Evolutionary conservation across 2,329 filamentous ascomycete genomes (phyloP), one percentile per base, ranked within the genome.

Genomic region (Penicillium olsonii): DNA sequence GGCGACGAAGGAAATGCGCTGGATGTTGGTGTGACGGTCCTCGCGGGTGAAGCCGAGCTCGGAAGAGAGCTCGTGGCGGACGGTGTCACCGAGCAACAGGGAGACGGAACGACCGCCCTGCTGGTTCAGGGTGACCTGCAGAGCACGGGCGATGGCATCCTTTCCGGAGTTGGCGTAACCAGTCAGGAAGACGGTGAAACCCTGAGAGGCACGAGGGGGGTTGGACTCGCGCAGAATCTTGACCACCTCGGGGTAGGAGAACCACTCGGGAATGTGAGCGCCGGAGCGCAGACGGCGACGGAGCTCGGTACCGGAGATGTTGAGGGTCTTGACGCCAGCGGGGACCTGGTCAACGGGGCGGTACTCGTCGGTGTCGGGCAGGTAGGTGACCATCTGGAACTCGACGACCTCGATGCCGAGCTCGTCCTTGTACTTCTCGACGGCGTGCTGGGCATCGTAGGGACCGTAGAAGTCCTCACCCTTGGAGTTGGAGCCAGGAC

Each of bases 301-400:
- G 67, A 99, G 89, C 80, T 99, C 94, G 54, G 87, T 91, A 54
- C 87, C 87, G 31, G 87, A 91, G 72, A 92, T 92, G 78, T 92
- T 90, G 61, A 90, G 83, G 44, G 92, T 97, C 73, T 90, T 89
- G 67, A 87, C 81, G 59, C 90, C 91, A 67, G 85, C 78, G 64
- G 87, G 79, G 55, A 99, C 92, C 78, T 96, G 84, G 76, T 99
- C 90, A 73, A 91, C 84, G 49, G 94, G 94, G 65, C 84, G 85
- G 81, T 99, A 99, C 81, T 97, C 94, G 74, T 99, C 94, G 69
- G 84, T 87, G 76, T 97, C 94, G 62, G 94, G 94, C 52, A 97
- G 87, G 78, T 97, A 99, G 57, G 95, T 97, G 87, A 99, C 96
- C 84, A 95, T 91, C 80, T 97, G 92, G 87, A 99, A 99, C 62